Base-by-base conservation (phyloP, 208 protist species). In the Wallacemonas sp. region DNA sequence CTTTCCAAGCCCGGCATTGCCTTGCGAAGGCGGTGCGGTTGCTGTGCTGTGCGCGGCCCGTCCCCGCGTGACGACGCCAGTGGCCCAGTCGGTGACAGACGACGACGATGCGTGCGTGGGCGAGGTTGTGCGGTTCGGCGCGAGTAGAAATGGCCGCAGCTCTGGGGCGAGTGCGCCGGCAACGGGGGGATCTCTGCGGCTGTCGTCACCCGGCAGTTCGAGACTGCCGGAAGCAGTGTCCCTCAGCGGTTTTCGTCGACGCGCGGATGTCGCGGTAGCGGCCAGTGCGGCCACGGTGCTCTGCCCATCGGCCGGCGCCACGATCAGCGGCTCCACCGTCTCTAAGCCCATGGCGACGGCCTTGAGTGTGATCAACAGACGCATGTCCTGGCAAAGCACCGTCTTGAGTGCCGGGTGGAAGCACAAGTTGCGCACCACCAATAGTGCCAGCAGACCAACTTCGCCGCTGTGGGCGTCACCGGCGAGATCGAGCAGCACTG, bases 341-440 rank as follows among this genome's bases (percentile, higher is more conserved):
- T 61, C 24, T 29, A 78, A 55, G n/a, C 66, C 54, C 66, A 87
- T 71, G n/a, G 79, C 42, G 1, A 79, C 79, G 3, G 79, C 73
- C 58, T 92, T 90, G n/a, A 95, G 66, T 29, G 81, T 79, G 2
- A 85, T 30, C 30, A 95, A 57, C 62, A 95, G 64, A 6, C 89
- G 86, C 32, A 53, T 66, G 53, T 95, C 86, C 55, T 92, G 85
- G 46, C 86, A 92, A 15, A 95, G 37, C 19, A 76, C 38, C 38
- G 76, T 65, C 70, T 95, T 95, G 9, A 92, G 48, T 3, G 59
- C 32, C 0, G 66, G 50, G 33, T 75, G 60, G 68, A 91, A 95
- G 69, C 84, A 92, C 29, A 92, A 42, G 52, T 95, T 92, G 15
- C 89, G 89, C 21, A 95, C 44, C 0, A 63, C 66, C 12, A 95